Evolutionary conservation across 305 asterid species (phyloP), one percentile per base, ranked within the genome.

Genomic region (Salvia sclarea): DNA sequence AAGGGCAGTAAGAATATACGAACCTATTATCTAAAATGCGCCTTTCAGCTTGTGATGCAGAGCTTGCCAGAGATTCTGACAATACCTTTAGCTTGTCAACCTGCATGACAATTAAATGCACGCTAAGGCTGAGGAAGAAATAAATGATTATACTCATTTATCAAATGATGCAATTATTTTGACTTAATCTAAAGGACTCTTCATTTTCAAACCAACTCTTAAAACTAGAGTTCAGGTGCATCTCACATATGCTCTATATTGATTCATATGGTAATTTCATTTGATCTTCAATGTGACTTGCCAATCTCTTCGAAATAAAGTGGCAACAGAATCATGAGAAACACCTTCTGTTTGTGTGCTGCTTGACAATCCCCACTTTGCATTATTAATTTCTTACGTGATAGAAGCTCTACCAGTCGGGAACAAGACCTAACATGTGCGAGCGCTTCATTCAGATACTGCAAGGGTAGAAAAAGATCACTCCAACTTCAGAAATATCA

Each of bases 51-150:
- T 86, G 87, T 40, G 79, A 68, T 66, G 83, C 83, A 61, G 99
- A 94, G 85, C 90, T 85, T 59, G 89, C 83, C 60, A 94, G 96
- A 70, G 99, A 94, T 80, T 91, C 97, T 68, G 89, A 80, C 79
- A 94, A 76, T 72, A 91, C 79, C 82, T 83, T 91, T 64, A 94
- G 78, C 82, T 94, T 89, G 73, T 86, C 94, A 76, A 91, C 88
- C 99, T 94, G 91, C 83, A 79, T 38, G 61, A 68, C 61, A 38
- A 61, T 53, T 33, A 62, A 64, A 73, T 33, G 49, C 69, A 55
- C 69, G 69, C 22, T 18, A 50, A 37, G 56, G 52, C 56, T 52
- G 56, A 62, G 58, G 22, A 44, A 52, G 58, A 69, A 30, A 33
- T 14, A 24, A n/a, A 35, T 41, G 54, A 33, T 35, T 7, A 45